These are phyloP conservation scores for Alternaria sp. DNA, from an alignment of 2,329 filamentous ascomycete genomes.

Conservation along the genomic window DNA sequence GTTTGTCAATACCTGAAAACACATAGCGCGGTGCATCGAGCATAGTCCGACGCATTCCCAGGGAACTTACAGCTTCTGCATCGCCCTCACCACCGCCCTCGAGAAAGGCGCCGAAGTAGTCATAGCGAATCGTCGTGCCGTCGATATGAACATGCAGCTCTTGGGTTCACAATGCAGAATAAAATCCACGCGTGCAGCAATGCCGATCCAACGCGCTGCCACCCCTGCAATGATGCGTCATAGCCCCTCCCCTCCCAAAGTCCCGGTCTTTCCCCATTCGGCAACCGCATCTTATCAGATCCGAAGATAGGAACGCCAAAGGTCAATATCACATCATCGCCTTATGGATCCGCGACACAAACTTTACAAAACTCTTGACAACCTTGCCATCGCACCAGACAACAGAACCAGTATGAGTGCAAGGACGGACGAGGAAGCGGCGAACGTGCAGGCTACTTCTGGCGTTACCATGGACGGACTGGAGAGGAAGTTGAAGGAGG, in stretches of 20 bases:
- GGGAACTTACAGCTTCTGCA: constrained; percentile 74
- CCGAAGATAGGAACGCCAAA: constrained; percentile 29
- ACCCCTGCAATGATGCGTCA: constrained; percentile 26
- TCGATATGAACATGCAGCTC: constrained; percentile 43
- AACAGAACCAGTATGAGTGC: constrained; percentile 49
- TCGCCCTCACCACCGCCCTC: constrained; percentile 73
- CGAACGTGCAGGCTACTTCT: constrained; percentile 61
- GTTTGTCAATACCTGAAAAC: constrained; percentile 7
- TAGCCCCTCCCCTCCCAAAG: constrained; percentile 15
- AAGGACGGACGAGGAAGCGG: constrained; percentile 50
- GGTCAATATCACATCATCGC: constrained; percentile 21
- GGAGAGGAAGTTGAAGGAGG: constrained; percentile 69
- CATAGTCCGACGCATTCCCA: background rate
- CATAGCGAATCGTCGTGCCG: constrained; percentile 50
- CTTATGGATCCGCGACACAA: constrained; percentile 44
- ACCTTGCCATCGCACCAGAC: constrained; percentile 27
- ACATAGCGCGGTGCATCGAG: background rate
- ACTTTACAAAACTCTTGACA: constrained; percentile 42
- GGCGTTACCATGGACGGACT: constrained; percentile 77
- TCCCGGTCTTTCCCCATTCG: constrained; percentile 12
- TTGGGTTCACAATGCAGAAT: background rate
- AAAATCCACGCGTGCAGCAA: constrained; percentile 5
- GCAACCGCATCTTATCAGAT: constrained; percentile 44
- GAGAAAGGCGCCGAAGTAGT: constrained; percentile 65
- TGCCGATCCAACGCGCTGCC: constrained; percentile 1